Conservation (phyloP, 208 protist genomes). For the Trypanosoma congolense region DNA sequence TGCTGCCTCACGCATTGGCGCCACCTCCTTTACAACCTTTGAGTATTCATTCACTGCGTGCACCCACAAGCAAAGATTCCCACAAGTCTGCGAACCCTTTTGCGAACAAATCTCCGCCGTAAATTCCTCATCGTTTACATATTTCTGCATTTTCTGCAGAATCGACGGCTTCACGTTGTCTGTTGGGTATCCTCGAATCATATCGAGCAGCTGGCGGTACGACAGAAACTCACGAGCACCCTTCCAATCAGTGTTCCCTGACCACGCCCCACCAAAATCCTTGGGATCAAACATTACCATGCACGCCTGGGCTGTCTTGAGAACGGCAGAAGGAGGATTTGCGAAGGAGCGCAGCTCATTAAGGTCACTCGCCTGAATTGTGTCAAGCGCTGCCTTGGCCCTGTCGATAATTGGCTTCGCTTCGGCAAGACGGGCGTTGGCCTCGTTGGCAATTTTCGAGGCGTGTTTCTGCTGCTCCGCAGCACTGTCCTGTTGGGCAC, state of each 20-base stretch:
- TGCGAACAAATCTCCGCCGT: conserved; percentile 87
- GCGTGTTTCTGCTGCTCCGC: conserved; percentile 80
- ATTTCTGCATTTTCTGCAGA: conserved; percentile 91
- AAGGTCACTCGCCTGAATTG: conserved; percentile 92
- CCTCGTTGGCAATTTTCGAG: conserved; percentile 82
- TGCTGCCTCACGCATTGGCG: conserved; percentile 91
- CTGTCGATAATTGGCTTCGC: conserved; percentile 91
- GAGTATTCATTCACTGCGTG: conserved; percentile 94
- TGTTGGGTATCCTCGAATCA: conserved; percentile 93
- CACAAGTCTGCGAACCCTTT: conserved; percentile 92
- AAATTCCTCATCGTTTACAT: conserved; percentile 94
- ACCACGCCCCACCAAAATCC: conserved; percentile 84
- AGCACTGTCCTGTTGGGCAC: conserved; percentile 88
- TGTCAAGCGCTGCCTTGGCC: conserved; percentile 91
- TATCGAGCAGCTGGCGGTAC: conserved; percentile 90
- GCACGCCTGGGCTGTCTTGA: conserved; percentile 94
- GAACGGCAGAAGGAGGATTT: conserved; percentile 92
- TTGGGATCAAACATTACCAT: conserved; percentile 95
- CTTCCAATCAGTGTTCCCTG: conserved; percentile 88
- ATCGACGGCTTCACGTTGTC: conserved; percentile 91
- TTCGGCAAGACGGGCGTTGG: conserved; percentile 88
- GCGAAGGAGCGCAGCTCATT: conserved; percentile 94
- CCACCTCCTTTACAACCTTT: conserved; percentile 94
- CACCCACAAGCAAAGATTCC: conserved; percentile 95
- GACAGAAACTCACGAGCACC: conserved; percentile 88